Evolutionary conservation across 2,329 filamentous ascomycete species (phyloP), one percentile per base, ranked within the genome.

Genomic region (Sclerotinia spermophila): DNA sequence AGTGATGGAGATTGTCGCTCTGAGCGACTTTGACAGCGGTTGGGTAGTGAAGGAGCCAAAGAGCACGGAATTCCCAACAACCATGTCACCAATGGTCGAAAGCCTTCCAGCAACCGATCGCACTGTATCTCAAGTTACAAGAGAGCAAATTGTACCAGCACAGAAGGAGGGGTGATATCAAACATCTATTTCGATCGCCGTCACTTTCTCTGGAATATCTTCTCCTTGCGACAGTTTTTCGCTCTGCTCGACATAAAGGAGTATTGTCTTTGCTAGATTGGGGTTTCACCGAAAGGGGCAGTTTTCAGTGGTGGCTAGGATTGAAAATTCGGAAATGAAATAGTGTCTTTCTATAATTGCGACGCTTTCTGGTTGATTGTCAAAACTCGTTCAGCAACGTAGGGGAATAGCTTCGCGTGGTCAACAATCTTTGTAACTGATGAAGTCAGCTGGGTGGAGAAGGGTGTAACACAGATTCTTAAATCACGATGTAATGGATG

Each of bases 1-100:
- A 13, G 71, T 84, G 66, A 83, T 84, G 82, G 83, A 85, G 72
- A 78, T 84, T 58, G 79, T 82, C 53, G 80, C 80, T 55, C 72
- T 72, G 38, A 76, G 76, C 71, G 76, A 77, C 56, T 71, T 59
- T 13, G 76, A 78, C 66, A 76, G 73, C 71, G 76, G 75, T 64
- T 79, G 78, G 78, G 69, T 71, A n/a, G 68, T 78, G 51, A 77
- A 78, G 72, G 74, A 74, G 5, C 64, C 71, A 21, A 72, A 73
- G 40, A 70, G 56, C 19, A 64, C 74, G 24, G 35, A 61, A 17
- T 74, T 77, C 42, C 75, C 76, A 13, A 75, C 65, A 55, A 71
- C 74, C 17, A 76, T 75, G 15, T 74, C 70, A 7, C 74, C 75
- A 51, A 59, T 73, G n/a, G 72, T 71, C 10, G 72, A 73, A 10